Conservation (phyloP, 306 rosid genomes). For the Lathyrus aphaca region DNA sequence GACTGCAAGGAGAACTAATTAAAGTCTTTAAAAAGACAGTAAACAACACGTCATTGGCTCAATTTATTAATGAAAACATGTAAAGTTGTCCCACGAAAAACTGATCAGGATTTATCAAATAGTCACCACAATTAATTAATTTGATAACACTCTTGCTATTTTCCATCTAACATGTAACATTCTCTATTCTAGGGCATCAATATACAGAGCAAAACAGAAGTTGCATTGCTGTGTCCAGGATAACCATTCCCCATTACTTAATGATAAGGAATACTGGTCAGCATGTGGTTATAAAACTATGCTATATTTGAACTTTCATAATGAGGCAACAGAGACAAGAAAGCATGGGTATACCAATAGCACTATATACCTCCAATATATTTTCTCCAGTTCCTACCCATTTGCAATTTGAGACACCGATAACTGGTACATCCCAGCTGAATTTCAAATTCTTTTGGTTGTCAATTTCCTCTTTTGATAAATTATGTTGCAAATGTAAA, state of each 20-base stretch:
- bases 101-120: too few relatives aligned
- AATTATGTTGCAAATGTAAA: conserved; percentile 61
- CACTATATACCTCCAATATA: conserved; percentile 62
- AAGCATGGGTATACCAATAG: conserved; percentile 17
- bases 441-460: conserved; percentile 56
- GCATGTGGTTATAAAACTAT: conserved; percentile 16
- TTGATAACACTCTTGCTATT: too few relatives aligned
- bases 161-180: too few relatives aligned
- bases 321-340: conserved; percentile 24
- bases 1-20: conserved; percentile 17
- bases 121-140: too few relatives aligned
- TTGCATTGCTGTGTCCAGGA: too few relatives aligned
- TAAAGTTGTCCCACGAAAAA: too few relatives aligned
- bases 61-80: neutral
- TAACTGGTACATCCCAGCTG: conserved; percentile 75
- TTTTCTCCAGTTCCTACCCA: conserved; percentile 87
- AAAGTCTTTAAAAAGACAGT: conserved; percentile 15
- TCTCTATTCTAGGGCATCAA: too few relatives aligned
- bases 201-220: too few relatives aligned
- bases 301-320: conserved; percentile 12
- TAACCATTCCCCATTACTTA: conserved; percentile 25
- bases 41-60: conserved; percentile 5
- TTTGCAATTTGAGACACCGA: conserved; percentile 74
- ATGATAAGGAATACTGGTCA: conserved; percentile 6
- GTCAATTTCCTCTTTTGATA: conserved; percentile 71